Evolutionary conservation across 2,329 filamentous ascomycete species (phyloP), one percentile per base, ranked within the genome.

Genomic region (Monosporascus sp.): DNA sequence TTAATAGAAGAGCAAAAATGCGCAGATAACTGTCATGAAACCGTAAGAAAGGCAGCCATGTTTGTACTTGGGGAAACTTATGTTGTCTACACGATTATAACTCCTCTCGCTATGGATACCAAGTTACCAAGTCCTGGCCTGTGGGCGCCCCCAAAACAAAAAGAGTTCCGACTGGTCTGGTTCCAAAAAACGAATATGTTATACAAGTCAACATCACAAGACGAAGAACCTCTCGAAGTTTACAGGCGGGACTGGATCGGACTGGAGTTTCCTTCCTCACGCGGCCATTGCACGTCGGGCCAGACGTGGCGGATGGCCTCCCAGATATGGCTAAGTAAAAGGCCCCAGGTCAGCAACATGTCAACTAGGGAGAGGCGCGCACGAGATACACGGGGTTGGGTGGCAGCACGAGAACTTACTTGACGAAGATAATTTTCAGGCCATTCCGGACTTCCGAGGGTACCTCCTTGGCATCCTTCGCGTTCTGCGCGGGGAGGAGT

Each of bases 261-360:
- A 55, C 84, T 79, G 70, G 84, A 78, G 53, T 74, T 62, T 24
- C 17, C 43, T 24, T 82, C 81, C 63, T 85, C 80, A 65, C 91
- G 85, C 20, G 90, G 88, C 88, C 91, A 96, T 62, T 88, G 82
- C 41, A 82, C 86, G 63, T 96, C 90, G 2, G 94, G 94, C 94
- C 94, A 99, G 59, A 99, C 87, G 58, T 88, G 78, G 55, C 87
- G 85, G 68, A 99, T 85, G 26, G 91, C 93, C 73, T 97, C 93
- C 90, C 91, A 97, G 57, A 97, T 93, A 70, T 96, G 88, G 58
- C 89, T 91, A 60, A 18, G 51, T 45, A 44, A 14, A 44, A 24
- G 6, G 26, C 2, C 26, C n/a, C 38, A 46, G 3, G 43, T 46
- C 20, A 46, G 43, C 17, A 26, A 46, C 24, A 28, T 47, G 52